phyloP scores from a whole-genome alignment of 192 early-diverging fungal species.

The Geosiphon pyriformis region DNA sequence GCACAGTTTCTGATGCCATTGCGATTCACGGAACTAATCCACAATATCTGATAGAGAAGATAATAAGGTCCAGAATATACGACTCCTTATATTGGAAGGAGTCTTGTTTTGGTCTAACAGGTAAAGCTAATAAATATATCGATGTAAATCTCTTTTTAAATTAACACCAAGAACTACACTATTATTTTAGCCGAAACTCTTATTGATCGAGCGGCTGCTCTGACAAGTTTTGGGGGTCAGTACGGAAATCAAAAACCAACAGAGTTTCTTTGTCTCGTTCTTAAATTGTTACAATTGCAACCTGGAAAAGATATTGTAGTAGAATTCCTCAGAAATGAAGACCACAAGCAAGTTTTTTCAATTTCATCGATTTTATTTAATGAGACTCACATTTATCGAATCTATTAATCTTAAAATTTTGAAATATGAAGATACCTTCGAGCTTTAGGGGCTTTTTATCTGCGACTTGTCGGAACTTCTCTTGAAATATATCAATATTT shows the following conservation, averaged over 20 bases:
- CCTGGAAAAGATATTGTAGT: slow-evolving; percentile 83
- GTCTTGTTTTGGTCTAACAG: slow-evolving; percentile 87
- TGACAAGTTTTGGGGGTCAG: slow-evolving; percentile 73
- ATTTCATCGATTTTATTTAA: neutral
- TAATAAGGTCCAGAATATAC: slow-evolving; percentile 83
- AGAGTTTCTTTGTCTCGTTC: slow-evolving; percentile 80
- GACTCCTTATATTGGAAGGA: slow-evolving; percentile 97
- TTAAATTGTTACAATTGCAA: slow-evolving; percentile 92
- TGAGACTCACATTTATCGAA: neutral
- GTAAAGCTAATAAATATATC: slow-evolving; percentile 30
- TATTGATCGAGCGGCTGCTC: slow-evolving; percentile 51
- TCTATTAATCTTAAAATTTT: neutral
- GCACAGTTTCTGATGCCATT: slow-evolving; percentile 63
- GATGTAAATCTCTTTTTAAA: neutral
- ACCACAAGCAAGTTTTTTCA: slow-evolving; percentile 65
- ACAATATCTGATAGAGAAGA: slow-evolving; percentile 92
- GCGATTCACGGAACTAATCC: slow-evolving; percentile 87
- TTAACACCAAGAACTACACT: neutral
- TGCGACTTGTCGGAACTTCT: slow-evolving; percentile 72
- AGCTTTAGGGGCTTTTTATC: slow-evolving; percentile 85
- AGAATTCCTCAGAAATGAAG: slow-evolving; percentile 74
- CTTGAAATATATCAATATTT: slow-evolving; percentile 78
- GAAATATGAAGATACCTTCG: slow-evolving; percentile 59
- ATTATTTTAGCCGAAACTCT: slow-evolving; percentile 13
- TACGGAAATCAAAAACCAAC: slow-evolving; percentile 85